phyloP scores from a whole-genome alignment of 768 basidiomycete genomes.

The Lactarius sanguifluus region DNA sequence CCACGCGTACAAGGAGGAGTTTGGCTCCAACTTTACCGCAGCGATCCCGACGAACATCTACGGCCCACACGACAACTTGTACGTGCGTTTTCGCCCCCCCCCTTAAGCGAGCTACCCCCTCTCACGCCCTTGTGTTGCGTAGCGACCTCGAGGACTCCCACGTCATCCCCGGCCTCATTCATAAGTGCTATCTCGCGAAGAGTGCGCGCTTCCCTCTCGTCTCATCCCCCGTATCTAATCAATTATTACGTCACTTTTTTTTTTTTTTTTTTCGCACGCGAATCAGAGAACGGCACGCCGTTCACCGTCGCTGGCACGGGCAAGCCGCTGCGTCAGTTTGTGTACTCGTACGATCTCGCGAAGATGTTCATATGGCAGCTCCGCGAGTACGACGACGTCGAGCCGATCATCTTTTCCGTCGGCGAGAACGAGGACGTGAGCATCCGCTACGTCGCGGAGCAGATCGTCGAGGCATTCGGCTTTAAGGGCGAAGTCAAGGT shows the following conservation, averaged over 20 bases:
- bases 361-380: slow-evolving; percentile 94
- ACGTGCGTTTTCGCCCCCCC: slow-evolving; percentile 29
- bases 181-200: slow-evolving; percentile 90
- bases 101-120: not conserved
- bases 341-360: slow-evolving; percentile 93
- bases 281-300: slow-evolving; percentile 75
- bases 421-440: slow-evolving; percentile 92
- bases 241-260: not conserved
- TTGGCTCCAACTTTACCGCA: slow-evolving; percentile 92
- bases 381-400: slow-evolving; percentile 87
- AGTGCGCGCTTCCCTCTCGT: slow-evolving; percentile 42
- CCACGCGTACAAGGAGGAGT: slow-evolving; percentile 95
- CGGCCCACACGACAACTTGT: slow-evolving; percentile 93
- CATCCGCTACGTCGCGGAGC: slow-evolving; percentile 84
- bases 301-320: slow-evolving; percentile 88
- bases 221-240: not conserved
- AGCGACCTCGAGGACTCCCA: slow-evolving; percentile 88
- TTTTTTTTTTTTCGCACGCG: slow-evolving; percentile 3
- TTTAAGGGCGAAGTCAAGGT: slow-evolving; percentile 76
- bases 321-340: slow-evolving; percentile 91
- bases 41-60: slow-evolving; percentile 98
- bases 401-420: slow-evolving; percentile 89
- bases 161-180: slow-evolving; percentile 91
- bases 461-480: slow-evolving; percentile 77
- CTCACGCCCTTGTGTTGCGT: slow-evolving; percentile 8